phyloP scores from a whole-genome alignment of 148 eudicot species.

The Silene latifolia region DNA sequence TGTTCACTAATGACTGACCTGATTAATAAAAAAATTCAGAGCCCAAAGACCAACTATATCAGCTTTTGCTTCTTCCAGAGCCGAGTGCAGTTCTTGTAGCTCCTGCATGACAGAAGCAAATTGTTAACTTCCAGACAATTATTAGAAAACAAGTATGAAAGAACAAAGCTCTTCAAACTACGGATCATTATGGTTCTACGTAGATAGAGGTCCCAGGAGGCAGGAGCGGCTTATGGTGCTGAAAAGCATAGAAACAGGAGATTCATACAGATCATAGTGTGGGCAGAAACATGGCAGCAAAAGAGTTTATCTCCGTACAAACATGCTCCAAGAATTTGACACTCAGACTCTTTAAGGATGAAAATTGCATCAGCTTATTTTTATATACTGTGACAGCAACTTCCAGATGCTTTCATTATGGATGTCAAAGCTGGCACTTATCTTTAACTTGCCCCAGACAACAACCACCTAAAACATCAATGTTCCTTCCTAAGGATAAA shows the following conservation, averaged over 20 bases:
- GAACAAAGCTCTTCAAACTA: background rate
- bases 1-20: constrained; percentile 40
- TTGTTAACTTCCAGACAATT: background rate
- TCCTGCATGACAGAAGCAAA: constrained; percentile 43
- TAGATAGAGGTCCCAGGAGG: background rate
- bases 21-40: constrained; percentile 58
- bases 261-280: no score
- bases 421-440: background rate
- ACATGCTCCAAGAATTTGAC: no score
- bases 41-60: constrained; percentile 99
- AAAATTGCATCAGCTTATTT: no score
- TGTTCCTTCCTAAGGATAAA: background rate
- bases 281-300: no score
- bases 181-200: background rate
- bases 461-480: background rate
- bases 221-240: background rate
- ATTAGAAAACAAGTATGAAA: background rate
- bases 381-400: background rate
- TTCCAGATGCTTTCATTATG: background rate
- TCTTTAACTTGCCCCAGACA: background rate
- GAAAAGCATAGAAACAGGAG: no score
- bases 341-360: no score
- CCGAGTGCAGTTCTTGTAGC: constrained; percentile 92
- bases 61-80: constrained; percentile 97
- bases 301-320: no score